Percentiles rank a stretch among this genome's conserved stretches.
Evolutionary conservation across 352 stramenopile genomes (phyloP).

Genomic region (Phytophthora uliginosa): DNA sequence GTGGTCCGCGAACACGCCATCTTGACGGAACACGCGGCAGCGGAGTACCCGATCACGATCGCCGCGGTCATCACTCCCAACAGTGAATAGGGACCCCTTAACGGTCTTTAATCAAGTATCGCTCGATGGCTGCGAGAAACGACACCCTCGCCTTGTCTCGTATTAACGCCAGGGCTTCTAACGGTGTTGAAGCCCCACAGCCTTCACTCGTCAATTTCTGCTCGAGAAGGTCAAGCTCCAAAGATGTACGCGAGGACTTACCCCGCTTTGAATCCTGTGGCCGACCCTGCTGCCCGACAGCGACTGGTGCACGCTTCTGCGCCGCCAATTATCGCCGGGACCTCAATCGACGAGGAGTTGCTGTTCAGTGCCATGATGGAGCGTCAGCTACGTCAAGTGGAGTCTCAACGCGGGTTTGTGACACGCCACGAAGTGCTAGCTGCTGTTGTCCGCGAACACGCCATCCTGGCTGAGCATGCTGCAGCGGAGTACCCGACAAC

Average conservation of each 20-base stretch:
- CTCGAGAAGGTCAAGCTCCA: not conserved
- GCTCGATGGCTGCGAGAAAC: not conserved
- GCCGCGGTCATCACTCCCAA: conserved; percentile 4
- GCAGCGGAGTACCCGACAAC: conserved; percentile 15
- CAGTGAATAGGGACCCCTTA: not conserved
- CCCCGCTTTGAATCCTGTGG: conserved; percentile 19
- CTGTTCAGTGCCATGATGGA: conserved; percentile 25
- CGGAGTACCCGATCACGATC: conserved; percentile 8
- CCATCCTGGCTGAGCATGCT: conserved; percentile 19
- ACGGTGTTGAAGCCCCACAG: not conserved
- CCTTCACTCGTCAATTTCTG: conserved; percentile 14
- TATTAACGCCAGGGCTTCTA: not conserved
- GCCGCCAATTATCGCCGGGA: conserved; percentile 15
- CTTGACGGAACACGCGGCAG: conserved; percentile 16
- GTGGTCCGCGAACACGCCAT: conserved; percentile 13
- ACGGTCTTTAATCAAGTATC: not conserved
- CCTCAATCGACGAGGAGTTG: conserved; percentile 17
- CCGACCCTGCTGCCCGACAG: conserved; percentile 17
- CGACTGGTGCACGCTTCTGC: conserved; percentile 18
- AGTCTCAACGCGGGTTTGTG: conserved; percentile 23
- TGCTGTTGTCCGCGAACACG: conserved; percentile 21
- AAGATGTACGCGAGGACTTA: conserved; percentile 36
- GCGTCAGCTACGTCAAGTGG: conserved; percentile 23
- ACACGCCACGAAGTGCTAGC: conserved; percentile 22
- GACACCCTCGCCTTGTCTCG: not conserved